Evolutionary conservation across 352 stramenopile genomes (phyloP).

Genomic region (Globisporangium sylvaticum): DNA sequence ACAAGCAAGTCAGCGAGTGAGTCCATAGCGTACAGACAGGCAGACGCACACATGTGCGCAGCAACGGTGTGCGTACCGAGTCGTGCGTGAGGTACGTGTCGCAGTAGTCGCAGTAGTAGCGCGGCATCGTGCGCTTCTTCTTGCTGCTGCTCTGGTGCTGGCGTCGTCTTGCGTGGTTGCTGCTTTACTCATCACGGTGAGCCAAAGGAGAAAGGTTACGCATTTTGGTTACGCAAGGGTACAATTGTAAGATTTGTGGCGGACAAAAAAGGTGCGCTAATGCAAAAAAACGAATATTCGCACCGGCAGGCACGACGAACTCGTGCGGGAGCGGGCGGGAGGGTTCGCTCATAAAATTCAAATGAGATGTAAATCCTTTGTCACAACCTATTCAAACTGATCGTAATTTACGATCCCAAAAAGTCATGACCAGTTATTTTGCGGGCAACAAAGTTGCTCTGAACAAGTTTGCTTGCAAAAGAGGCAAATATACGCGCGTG

Average conservation of each 20-base stretch:
- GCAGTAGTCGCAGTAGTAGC: slow-evolving; percentile 95
- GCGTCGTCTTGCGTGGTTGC: not conserved
- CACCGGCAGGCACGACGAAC: no score
- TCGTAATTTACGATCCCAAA: no score
- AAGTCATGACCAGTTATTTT: no score
- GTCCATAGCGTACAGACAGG: not conserved
- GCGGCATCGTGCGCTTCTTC: slow-evolving; percentile 55
- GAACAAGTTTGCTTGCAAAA: no score
- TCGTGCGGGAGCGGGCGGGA: no score
- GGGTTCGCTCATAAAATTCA: no score
- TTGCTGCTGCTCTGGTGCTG: not conserved
- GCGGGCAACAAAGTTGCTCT: no score
- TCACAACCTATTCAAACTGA: no score
- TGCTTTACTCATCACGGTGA: not conserved
- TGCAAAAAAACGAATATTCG: no score
- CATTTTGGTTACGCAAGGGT: not conserved
- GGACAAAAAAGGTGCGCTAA: no score
- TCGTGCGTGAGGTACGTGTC: slow-evolving; percentile 94
- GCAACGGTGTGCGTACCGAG: slow-evolving; percentile 50
- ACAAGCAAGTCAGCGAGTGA: not conserved
- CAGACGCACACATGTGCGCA: not conserved
- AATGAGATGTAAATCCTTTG: no score
- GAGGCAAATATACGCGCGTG: no score
- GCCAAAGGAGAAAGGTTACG: not conserved
- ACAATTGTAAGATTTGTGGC: not conserved